Evolutionary conservation across 1,284 basidiomycete species (phyloP).

Genomic region (Rhodotorula sp.): DNA sequence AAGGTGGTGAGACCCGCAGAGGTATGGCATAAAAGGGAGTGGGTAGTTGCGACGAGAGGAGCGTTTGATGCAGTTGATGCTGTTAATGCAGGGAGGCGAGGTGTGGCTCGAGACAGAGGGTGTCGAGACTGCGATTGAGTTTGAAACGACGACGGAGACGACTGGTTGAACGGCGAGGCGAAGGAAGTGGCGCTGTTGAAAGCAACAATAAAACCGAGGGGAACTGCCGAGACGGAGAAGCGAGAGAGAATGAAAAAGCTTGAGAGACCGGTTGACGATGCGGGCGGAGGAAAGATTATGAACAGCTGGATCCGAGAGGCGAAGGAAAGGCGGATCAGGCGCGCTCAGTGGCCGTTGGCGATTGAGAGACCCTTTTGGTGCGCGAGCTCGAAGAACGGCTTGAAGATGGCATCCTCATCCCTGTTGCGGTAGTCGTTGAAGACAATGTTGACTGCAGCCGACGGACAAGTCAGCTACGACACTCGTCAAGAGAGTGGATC

Average conservation of each 20-base stretch:
- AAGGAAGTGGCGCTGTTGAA: neutral
- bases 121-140: neutral
- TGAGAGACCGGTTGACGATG: slow-evolving; percentile 17
- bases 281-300: neutral
- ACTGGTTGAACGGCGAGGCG: neutral
- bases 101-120: neutral
- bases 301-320: slow-evolving; percentile 1
- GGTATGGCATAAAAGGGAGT: no score
- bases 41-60: no score
- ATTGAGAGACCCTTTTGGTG: slow-evolving; percentile 5
- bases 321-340: neutral
- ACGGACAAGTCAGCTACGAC: neutral
- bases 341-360: slow-evolving; percentile 16
- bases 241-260: neutral
- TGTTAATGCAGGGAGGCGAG: no score
- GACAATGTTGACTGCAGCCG: slow-evolving; percentile 41
- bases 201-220: slow-evolving; percentile 2
- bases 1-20: no score
- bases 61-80: slow-evolving; percentile 33
- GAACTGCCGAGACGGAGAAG: neutral
- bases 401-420: slow-evolving; percentile 77
- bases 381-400: slow-evolving; percentile 63
- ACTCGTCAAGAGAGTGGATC: neutral
- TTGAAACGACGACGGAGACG: slow-evolving; percentile 7
- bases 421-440: slow-evolving; percentile 45